A percentile compares a stretch with the other conserved stretches of the same genome.
Conservation (phyloP, 2,329 filamentous ascomycete genomes). For the Pestalotiopsis sp. region DNA sequence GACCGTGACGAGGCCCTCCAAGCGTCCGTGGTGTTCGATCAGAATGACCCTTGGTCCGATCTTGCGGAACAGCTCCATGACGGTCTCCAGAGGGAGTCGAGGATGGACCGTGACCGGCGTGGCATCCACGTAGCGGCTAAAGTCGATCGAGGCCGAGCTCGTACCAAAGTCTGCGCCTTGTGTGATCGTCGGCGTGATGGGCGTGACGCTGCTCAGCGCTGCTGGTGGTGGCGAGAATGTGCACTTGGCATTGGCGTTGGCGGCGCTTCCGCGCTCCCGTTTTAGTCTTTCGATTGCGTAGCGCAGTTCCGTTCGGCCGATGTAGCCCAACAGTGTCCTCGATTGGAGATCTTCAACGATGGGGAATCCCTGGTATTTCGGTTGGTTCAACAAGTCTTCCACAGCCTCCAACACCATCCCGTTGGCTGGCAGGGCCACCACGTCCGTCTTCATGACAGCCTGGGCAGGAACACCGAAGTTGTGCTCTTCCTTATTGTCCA, state of each 20-base stretch:
- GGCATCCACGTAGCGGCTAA: slow-evolving; percentile 84
- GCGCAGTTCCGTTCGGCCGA: slow-evolving; percentile 86
- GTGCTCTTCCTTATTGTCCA: slow-evolving; percentile 97
- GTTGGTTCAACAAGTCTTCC: slow-evolving; percentile 75
- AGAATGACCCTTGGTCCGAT: slow-evolving; percentile 93
- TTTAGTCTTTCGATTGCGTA: slow-evolving; percentile 86
- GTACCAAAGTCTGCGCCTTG: slow-evolving; percentile 55
- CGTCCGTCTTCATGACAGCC: slow-evolving; percentile 80
- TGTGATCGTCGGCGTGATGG: slow-evolving; percentile 57
- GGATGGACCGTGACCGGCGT: slow-evolving; percentile 92
- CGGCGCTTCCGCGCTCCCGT: slow-evolving; percentile 58
- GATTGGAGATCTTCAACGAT: slow-evolving; percentile 75
- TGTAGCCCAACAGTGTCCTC: slow-evolving; percentile 83
- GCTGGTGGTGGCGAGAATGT: slow-evolving; percentile 62
- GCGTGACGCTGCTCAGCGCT: slow-evolving; percentile 32
- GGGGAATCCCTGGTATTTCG: slow-evolving; percentile 90
- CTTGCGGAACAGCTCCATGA: slow-evolving; percentile 98
- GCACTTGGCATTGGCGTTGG: slow-evolving; percentile 73
- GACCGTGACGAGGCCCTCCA: slow-evolving; percentile 87
- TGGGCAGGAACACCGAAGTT: slow-evolving; percentile 95
- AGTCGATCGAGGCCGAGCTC: slow-evolving; percentile 68
- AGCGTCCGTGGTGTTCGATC: slow-evolving; percentile 83
- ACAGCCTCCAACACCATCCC: slow-evolving; percentile 78
- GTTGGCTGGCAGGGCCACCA: slow-evolving; percentile 72
- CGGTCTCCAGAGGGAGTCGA: slow-evolving; percentile 87